A percentile compares a stretch with the other conserved stretches of the same genome.
Evolutionary conservation across 75 land plant genomes (phyloP).

Genomic region (Ceratopteris richardii): DNA sequence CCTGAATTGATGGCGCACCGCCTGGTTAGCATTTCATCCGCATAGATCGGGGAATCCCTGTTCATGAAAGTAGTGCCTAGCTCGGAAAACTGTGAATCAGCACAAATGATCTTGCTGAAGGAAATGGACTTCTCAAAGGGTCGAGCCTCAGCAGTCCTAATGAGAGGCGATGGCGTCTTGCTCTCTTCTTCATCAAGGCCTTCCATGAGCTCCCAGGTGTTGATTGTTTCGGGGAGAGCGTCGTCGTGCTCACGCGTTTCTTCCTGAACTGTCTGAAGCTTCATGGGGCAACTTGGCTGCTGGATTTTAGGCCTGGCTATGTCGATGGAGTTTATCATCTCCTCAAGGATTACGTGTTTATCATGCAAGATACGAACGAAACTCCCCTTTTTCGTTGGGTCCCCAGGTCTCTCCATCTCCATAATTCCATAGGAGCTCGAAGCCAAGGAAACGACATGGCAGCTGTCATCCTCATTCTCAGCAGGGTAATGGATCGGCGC

Average conservation of each 20-base stretch:
- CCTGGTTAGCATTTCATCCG: background rate
- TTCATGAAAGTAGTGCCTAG: background rate
- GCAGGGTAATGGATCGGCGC: constrained; percentile 35
- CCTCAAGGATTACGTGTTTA: too few species aligned
- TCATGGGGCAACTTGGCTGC: background rate
- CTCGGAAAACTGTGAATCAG: background rate
- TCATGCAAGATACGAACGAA: background rate
- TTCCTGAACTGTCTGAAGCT: background rate
- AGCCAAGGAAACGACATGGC: constrained; percentile 56
- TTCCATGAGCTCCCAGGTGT: constrained; percentile 71
- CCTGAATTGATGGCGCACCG: background rate
- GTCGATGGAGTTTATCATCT: too few species aligned
- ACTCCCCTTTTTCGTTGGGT: background rate
- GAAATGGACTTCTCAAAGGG: background rate
- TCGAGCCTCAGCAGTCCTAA: background rate
- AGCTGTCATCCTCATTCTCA: constrained; percentile 19
- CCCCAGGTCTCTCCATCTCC: constrained; percentile 21
- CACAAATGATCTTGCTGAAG: background rate
- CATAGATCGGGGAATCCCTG: background rate
- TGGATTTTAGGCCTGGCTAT: background rate
- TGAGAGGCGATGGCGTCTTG: background rate
- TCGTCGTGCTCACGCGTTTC: background rate
- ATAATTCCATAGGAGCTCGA: constrained; percentile 56
- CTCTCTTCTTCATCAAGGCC: constrained; percentile 38
- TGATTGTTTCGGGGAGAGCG: constrained; percentile 32